phyloP scores from a whole-genome alignment of 1,284 basidiomycete species.

The Leccinum fuscescens region DNA sequence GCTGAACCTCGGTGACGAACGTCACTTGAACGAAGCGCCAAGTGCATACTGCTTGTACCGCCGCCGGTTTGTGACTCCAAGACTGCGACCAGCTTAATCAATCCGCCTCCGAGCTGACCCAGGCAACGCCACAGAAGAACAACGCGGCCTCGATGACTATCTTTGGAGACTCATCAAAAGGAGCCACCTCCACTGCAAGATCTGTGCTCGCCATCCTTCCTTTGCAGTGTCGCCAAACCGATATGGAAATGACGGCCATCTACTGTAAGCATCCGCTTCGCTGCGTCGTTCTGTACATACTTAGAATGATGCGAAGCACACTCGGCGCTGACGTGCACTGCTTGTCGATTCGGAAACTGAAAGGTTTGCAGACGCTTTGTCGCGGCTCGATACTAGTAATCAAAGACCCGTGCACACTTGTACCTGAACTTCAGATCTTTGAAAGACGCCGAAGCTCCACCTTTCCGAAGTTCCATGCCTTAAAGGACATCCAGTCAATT shows the following conservation, averaged over 20 bases:
- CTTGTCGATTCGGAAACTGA: neutral
- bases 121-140: neutral
- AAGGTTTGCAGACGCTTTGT: neutral
- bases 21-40: neutral
- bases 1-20: neutral
- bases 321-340: neutral
- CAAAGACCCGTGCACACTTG: neutral
- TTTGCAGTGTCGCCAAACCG: neutral
- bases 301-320: neutral
- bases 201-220: neutral
- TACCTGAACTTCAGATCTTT: neutral
- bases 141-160: neutral
- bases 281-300: neutral
- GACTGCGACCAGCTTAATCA: neutral
- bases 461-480: neutral
- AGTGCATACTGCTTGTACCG: neutral
- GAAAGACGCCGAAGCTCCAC: neutral
- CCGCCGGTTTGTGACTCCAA: neutral
- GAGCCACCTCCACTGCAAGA: neutral
- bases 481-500: neutral
- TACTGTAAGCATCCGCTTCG: neutral
- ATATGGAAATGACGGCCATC: neutral
- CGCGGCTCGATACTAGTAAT: neutral
- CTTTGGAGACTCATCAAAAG: neutral
- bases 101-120: neutral